These are phyloP conservation scores for Sclerotinia minor DNA, from an alignment of 2,329 filamentous ascomycete species.

Conservation along the genomic window DNA sequence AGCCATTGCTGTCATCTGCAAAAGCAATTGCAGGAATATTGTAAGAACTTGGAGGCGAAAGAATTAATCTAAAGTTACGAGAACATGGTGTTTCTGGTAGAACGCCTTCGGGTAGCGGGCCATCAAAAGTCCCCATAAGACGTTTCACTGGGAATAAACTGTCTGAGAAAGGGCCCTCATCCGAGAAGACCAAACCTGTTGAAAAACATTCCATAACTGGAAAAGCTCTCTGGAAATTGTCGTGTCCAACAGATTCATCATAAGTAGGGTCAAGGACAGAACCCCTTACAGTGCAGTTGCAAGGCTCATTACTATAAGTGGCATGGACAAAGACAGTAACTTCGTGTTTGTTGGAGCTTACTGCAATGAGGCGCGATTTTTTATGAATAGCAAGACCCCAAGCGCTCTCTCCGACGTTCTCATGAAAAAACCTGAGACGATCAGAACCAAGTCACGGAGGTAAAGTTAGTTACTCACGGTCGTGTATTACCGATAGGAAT, in stretches of 20 bases:
- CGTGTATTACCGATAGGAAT: conserved; percentile 23
- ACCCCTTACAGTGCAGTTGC: not conserved
- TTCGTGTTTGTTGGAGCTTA: conserved; percentile 70
- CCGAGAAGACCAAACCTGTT: not conserved
- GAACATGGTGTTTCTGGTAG: conserved; percentile 6
- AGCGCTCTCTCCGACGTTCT: conserved; percentile 75
- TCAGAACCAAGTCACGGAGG: conserved; percentile 16
- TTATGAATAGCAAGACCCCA: conserved; percentile 67
- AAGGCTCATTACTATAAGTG: conserved; percentile 2
- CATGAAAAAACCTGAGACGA: conserved; percentile 60
- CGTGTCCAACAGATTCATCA: not conserved
- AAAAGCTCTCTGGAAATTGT: not conserved
- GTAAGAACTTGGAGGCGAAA: conserved; percentile 24
- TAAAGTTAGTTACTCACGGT: conserved; percentile 29
- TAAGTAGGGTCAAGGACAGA: not conserved
- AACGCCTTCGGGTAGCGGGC: not conserved
- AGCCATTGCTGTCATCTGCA: conserved; percentile 28
- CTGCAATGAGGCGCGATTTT: conserved; percentile 79
- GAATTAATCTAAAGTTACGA: conserved; percentile 27
- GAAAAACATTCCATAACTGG: not conserved
- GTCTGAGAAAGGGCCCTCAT: not conserved
- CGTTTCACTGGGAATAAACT: not conserved
- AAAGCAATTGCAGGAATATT: conserved; percentile 41
- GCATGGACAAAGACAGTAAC: conserved; percentile 52
- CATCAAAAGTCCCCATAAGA: not conserved